Conservation (phyloP, 805 yeast species). For the Suhomyces tanzawaensis region DNA sequence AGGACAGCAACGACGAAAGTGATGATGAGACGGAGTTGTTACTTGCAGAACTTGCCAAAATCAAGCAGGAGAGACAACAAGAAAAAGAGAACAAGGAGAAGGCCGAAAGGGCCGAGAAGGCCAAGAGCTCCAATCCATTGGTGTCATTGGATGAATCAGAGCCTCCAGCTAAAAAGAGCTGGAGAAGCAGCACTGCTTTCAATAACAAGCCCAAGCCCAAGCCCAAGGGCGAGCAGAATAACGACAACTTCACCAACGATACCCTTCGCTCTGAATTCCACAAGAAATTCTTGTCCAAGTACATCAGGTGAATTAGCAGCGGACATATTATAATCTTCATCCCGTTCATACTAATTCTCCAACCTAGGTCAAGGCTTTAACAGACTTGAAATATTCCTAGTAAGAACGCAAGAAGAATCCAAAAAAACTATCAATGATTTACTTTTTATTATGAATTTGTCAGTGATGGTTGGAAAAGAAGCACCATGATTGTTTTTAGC, state of each 20-base stretch:
- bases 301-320: conserved; percentile 28
- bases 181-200: conserved; percentile 32
- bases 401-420: no score
- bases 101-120: conserved; percentile 8
- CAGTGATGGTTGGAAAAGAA: no score
- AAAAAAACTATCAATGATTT: no score
- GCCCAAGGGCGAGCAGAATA: conserved; percentile 5
- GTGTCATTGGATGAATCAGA: conserved; percentile 2
- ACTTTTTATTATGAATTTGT: no score
- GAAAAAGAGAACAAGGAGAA: conserved; percentile 9
- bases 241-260: conserved; percentile 31
- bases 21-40: conserved; percentile 18
- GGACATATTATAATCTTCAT: not conserved
- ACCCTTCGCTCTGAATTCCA: conserved; percentile 35
- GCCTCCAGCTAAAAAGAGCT: conserved; percentile 21
- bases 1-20: conserved; percentile 6
- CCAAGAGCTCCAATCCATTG: conserved; percentile 11
- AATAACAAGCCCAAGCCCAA: conserved; percentile 10
- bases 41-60: conserved; percentile 19
- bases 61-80: conserved; percentile 12
- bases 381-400: no score
- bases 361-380: no score
- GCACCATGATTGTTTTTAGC: no score
- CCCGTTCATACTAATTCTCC: not conserved
- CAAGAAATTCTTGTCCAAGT: conserved; percentile 34